Conservation (phyloP, 75 land plant species). For the Picea glauca region DNA sequence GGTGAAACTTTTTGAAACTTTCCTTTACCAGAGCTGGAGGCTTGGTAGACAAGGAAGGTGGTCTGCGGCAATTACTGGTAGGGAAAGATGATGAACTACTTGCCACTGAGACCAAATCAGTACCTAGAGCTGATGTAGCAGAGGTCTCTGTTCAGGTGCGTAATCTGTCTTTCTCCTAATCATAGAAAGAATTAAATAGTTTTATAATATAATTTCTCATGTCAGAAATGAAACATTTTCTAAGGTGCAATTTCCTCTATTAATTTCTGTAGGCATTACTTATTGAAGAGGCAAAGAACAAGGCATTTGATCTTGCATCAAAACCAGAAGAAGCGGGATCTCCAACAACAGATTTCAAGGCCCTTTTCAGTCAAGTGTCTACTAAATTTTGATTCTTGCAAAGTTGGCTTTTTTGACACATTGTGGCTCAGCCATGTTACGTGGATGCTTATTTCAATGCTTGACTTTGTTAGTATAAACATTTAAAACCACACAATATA, state of each 20-base stretch:
- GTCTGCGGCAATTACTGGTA: conserved; percentile 68
- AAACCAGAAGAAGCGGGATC: conserved; percentile 86
- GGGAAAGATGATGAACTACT: conserved; percentile 94
- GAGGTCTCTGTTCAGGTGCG: conserved; percentile 86
- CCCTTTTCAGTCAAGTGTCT: conserved; percentile 66
- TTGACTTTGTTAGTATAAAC: no score
- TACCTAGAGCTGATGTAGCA: conserved; percentile 90
- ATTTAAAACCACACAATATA: no score
- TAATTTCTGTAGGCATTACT: conserved; percentile 55
- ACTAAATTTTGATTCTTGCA: conserved; percentile 50
- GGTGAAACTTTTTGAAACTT: background rate
- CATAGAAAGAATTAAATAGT: background rate
- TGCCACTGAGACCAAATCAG: conserved; percentile 71
- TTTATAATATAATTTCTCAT: background rate
- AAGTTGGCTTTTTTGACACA: no score
- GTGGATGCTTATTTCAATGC: no score
- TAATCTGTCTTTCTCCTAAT: background rate
- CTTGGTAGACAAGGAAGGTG: conserved; percentile 87
- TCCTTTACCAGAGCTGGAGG: conserved; percentile 76
- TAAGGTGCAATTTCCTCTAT: background rate
- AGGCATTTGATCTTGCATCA: conserved; percentile 92
- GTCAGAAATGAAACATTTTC: background rate
- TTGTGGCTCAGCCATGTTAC: no score
- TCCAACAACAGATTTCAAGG: conserved; percentile 76
- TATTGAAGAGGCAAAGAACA: conserved; percentile 78